These are phyloP conservation scores for Pythium folliculosum DNA, from an alignment of 352 stramenopile genomes.

Conservation along the genomic window DNA sequence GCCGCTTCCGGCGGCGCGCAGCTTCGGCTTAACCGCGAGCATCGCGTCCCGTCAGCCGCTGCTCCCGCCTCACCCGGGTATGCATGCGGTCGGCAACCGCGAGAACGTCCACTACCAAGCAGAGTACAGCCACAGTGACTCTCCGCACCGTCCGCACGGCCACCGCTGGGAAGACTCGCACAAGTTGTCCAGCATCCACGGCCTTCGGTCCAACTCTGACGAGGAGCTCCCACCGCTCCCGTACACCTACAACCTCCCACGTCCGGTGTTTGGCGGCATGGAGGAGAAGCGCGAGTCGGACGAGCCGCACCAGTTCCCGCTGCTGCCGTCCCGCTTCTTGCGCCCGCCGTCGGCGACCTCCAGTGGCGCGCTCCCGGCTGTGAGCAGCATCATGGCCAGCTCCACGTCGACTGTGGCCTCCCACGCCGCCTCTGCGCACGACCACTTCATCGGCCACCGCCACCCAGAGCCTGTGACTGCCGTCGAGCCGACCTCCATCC, in stretches of 20 bases:
- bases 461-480: constrained; percentile 6
- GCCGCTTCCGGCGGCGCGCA: constrained; percentile 17
- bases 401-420: background rate
- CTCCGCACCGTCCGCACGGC: background rate
- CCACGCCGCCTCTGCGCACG: constrained; percentile 1
- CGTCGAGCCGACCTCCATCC: constrained; percentile 24
- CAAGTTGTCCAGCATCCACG: constrained; percentile 22
- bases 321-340: constrained; percentile 20
- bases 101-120: constrained; percentile 22
- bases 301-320: constrained; percentile 12
- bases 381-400: constrained; percentile 14
- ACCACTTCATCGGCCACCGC: constrained; percentile 21
- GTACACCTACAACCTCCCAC: constrained; percentile 20
- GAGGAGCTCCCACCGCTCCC: constrained; percentile 25
- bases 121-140: background rate
- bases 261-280: constrained; percentile 6
- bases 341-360: constrained; percentile 3
- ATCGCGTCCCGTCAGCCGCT: constrained; percentile 16
- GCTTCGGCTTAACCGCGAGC: constrained; percentile 21
- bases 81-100: constrained; percentile 7
- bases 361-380: constrained; percentile 3
- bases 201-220: constrained; percentile 11
- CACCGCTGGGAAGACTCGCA: constrained; percentile 15
- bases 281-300: constrained; percentile 25
- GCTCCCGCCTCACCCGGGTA: constrained; percentile 5